Evolutionary conservation across 2,329 filamentous ascomycete genomes (phyloP).

Genomic region (Ophiocordyceps australis): DNA sequence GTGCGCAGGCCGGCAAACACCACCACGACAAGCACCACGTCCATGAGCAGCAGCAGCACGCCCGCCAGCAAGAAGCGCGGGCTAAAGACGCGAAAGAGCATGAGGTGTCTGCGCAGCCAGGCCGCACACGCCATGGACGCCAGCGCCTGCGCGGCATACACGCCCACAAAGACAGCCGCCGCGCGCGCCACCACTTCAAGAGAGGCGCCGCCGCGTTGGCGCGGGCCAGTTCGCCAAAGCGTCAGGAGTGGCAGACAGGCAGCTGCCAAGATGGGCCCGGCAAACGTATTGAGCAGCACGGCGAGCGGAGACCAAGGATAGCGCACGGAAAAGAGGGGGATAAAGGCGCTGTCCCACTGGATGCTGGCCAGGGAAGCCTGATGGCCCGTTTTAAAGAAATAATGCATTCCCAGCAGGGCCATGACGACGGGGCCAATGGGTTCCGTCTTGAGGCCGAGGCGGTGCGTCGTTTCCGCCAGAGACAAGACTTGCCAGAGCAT

Average conservation of each 20-base stretch:
- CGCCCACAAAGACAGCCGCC: constrained; percentile 58
- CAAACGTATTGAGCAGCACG: constrained; percentile 73
- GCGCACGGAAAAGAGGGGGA: constrained; percentile 61
- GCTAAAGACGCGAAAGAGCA: constrained; percentile 89
- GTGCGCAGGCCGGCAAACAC: constrained; percentile 57
- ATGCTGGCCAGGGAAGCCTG: constrained; percentile 76
- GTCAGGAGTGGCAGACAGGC: constrained; percentile 63
- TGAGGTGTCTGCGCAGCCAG: constrained; percentile 74
- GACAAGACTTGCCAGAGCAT: constrained; percentile 82
- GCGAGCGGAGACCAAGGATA: constrained; percentile 84
- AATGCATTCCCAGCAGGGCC: constrained; percentile 76
- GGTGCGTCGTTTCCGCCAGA: constrained; percentile 44
- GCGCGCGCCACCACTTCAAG: constrained; percentile 54
- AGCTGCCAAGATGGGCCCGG: constrained; percentile 69
- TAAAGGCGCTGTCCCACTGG: constrained; percentile 93
- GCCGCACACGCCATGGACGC: constrained; percentile 86
- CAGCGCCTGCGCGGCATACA: constrained; percentile 67
- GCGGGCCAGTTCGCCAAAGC: constrained; percentile 77
- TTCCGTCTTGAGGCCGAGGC: constrained; percentile 40
- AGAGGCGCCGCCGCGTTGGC: constrained; percentile 46
- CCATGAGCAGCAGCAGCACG: constrained; percentile 53
- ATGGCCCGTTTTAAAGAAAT: constrained; percentile 97
- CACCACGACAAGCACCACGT: constrained; percentile 53
- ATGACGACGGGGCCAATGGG: constrained; percentile 72
- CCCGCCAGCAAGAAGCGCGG: constrained; percentile 80